These are phyloP conservation scores for Mercurialis annua DNA, from an alignment of 345 rosid genomes.

Conservation along the genomic window DNA sequence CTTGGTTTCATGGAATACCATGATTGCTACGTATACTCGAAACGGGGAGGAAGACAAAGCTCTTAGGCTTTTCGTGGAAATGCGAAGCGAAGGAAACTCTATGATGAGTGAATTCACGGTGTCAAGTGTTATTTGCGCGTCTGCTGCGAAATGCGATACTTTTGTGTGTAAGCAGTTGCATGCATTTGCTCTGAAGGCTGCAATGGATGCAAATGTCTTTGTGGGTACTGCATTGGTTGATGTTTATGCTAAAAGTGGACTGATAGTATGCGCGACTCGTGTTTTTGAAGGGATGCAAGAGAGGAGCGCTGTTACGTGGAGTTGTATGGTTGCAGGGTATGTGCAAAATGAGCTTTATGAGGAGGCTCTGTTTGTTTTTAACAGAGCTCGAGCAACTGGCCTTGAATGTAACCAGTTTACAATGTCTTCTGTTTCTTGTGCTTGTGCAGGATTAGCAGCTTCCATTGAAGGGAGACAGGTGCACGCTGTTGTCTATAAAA, in stretches of 20 bases:
- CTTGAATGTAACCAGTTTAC: constrained; percentile 51
- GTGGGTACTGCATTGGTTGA: constrained; percentile 78
- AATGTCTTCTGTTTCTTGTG: constrained; percentile 61
- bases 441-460: constrained; percentile 70
- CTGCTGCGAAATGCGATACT: constrained; percentile 39
- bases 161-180: constrained; percentile 61
- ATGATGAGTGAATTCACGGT: constrained; percentile 61
- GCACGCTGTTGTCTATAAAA: constrained; percentile 53
- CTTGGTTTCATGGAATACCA: constrained; percentile 76
- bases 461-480: constrained; percentile 70
- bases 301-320: constrained; percentile 77
- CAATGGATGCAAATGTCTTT: constrained; percentile 44
- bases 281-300: constrained; percentile 63
- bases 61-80: constrained; percentile 40
- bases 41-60: constrained; percentile 43
- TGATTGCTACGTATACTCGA: constrained; percentile 45
- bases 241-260: constrained; percentile 67
- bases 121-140: constrained; percentile 67
- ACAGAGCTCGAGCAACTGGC: constrained; percentile 37
- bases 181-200: constrained; percentile 52
- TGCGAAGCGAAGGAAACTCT: constrained; percentile 44
- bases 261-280: constrained; percentile 41
- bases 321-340: constrained; percentile 73
- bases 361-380: constrained; percentile 60
- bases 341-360: constrained; percentile 67